Percentiles rank a stretch among this genome's conserved stretches.
Conservation (phyloP, 371 early-diverging fungal genomes). For the Rhizomucor miehei region DNA sequence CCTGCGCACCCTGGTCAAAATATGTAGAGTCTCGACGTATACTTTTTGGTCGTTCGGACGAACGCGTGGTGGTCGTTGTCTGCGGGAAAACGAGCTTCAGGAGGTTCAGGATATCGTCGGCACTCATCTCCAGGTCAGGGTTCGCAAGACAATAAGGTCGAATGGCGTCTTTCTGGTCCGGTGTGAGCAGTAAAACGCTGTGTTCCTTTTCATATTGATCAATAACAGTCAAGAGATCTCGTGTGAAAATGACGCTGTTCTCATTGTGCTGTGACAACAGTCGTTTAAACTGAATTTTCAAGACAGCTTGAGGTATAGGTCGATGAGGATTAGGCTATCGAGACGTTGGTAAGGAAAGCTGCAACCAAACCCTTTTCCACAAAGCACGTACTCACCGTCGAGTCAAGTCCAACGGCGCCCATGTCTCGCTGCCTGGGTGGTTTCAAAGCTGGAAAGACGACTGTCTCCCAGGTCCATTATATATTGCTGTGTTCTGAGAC, state of each 20-base stretch:
- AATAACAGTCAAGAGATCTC: conserved; percentile 35
- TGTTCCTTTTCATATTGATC: conserved; percentile 38
- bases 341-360: background rate
- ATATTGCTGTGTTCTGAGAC: no score
- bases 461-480: no score
- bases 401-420: no score
- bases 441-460: no score
- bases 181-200: conserved; percentile 31
- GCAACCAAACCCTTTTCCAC: background rate
- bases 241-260: conserved; percentile 37
- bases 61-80: conserved; percentile 6
- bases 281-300: conserved; percentile 39
- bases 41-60: background rate
- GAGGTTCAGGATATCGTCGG: conserved; percentile 45
- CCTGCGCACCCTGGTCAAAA: no score
- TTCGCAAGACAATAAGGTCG: conserved; percentile 33
- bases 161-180: conserved; percentile 41
- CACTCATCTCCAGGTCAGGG: conserved; percentile 51
- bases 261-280: conserved; percentile 28
- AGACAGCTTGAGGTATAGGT: conserved; percentile 37
- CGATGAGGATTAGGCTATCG: conserved; percentile 8
- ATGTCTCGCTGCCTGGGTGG: no score
- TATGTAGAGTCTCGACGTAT: no score
- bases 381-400: no score
- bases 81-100: conserved; percentile 38